Conservation (phyloP, 345 rosid species). For the Eucalyptus erythrocorys region DNA sequence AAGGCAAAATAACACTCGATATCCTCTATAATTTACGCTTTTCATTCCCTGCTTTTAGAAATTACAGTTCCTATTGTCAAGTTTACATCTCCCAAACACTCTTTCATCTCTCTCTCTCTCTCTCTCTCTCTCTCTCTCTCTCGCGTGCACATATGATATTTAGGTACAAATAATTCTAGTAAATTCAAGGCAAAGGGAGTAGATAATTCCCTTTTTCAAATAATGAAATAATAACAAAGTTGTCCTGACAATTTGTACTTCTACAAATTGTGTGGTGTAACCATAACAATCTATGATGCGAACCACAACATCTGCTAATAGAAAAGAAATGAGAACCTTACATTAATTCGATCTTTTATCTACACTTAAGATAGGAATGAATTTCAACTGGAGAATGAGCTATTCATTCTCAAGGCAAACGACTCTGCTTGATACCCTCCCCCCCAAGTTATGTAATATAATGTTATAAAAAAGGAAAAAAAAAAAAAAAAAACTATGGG, state of each 20-base stretch:
- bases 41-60: background rate
- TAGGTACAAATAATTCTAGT: background rate
- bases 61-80: background rate
- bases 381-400: background rate
- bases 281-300: background rate
- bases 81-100: background rate
- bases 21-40: background rate
- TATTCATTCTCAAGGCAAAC: background rate
- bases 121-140: no score
- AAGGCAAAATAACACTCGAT: background rate
- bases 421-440: background rate
- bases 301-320: background rate
- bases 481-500: background rate
- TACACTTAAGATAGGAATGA: background rate
- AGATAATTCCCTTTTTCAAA: background rate
- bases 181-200: background rate
- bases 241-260: background rate
- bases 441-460: background rate
- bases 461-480: no score
- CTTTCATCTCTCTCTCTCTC: background rate
- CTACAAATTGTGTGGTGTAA: background rate
- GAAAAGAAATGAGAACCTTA: background rate
- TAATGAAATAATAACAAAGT: background rate
- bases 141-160: accelerated
- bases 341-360: background rate